Base-by-base conservation (phyloP, 306 rosid species). In the Pueraria montana region DNA sequence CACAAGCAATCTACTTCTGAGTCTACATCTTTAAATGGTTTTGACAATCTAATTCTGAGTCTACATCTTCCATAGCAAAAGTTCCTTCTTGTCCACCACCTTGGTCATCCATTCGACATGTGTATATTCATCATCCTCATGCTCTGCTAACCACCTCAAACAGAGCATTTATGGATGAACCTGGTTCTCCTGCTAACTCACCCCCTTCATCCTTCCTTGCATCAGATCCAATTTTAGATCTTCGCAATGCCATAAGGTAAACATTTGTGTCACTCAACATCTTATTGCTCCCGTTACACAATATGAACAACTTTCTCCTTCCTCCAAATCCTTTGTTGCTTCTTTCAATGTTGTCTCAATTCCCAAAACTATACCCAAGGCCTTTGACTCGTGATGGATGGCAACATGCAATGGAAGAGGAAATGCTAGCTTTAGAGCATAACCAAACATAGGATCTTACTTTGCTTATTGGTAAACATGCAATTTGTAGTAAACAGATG, bases 31-130 rank as follows among this genome's bases (percentile, higher is more conserved):
- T 46, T 2, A 46, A 46, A 46, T 46, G 52, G 52, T 46, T 46
- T 46, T 46, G n/a, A 46, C 58, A 20, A 16, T 50, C 13, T 18
- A 18, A 20, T 8, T 53, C 61, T 20, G 62, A 55, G 27, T 56
- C 30, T 56, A 56, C 24, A 53, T 53, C 63, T 56, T 56, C 63
- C 27, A 21, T 21, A 59, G 8, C 66, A 59, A 59, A 59, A 59
- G 36, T 53, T 53, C 11, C 30, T 56, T 9, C 30, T 21, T 20
- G 13, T 21, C 30, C 30, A 9, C 63, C 63, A 56, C 63, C 63
- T 21, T 56, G 62, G 12, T 24, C 30, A 8, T 21, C 27, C 30
- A 20, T 55, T 56, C 2, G 32, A 21, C 5, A 20, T 8, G 63
- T 9, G 45, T 32, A 30, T 64, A 8, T 27, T 62, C 8, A 7